These are phyloP conservation scores for Sclerotinia minor DNA, from an alignment of 2,329 filamentous ascomycete genomes.

Conservation along the genomic window DNA sequence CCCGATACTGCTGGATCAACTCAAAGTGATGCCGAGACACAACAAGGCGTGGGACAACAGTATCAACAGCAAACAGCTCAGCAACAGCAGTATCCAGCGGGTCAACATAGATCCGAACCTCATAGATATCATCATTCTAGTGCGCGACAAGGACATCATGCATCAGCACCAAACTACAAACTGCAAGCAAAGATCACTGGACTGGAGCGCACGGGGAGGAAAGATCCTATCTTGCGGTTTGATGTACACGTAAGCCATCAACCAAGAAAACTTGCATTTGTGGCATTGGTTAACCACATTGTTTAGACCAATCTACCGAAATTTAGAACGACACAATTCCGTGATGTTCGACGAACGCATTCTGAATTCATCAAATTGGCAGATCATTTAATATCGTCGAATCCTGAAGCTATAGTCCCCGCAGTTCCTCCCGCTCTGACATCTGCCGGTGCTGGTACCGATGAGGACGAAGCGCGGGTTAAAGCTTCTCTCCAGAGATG, in stretches of 20 bases:
- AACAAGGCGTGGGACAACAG: slow-evolving; percentile 41
- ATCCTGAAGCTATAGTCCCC: slow-evolving; percentile 91
- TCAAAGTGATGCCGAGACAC: slow-evolving; percentile 33
- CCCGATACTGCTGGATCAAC: slow-evolving; percentile 39
- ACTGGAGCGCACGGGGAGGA: slow-evolving; percentile 88
- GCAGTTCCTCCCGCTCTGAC: slow-evolving; percentile 94
- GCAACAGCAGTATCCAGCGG: slow-evolving; percentile 40
- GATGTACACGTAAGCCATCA: slow-evolving; percentile 80
- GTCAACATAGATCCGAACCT: slow-evolving; percentile 41
- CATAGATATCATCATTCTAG: slow-evolving; percentile 39
- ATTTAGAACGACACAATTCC: slow-evolving; percentile 96
- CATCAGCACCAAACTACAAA: slow-evolving; percentile 70
- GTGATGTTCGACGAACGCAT: slow-evolving; percentile 92
- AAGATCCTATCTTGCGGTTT: slow-evolving; percentile 91
- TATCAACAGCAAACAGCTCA: slow-evolving; percentile 36
- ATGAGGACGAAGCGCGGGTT: slow-evolving; percentile 88
- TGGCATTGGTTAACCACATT: slow-evolving; percentile 28
- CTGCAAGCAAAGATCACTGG: slow-evolving; percentile 94
- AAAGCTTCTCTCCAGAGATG: slow-evolving; percentile 90
- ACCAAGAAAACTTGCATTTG: slow-evolving; percentile 1
- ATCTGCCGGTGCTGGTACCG: slow-evolving; percentile 89
- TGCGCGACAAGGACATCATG: slow-evolving; percentile 40
- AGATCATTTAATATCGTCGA: slow-evolving; percentile 94
- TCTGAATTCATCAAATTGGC: slow-evolving; percentile 96
- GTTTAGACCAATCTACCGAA: slow-evolving; percentile 93